Evolutionary conservation across 306 rosid species (phyloP).

Genomic region (Cicer cuneatum): DNA sequence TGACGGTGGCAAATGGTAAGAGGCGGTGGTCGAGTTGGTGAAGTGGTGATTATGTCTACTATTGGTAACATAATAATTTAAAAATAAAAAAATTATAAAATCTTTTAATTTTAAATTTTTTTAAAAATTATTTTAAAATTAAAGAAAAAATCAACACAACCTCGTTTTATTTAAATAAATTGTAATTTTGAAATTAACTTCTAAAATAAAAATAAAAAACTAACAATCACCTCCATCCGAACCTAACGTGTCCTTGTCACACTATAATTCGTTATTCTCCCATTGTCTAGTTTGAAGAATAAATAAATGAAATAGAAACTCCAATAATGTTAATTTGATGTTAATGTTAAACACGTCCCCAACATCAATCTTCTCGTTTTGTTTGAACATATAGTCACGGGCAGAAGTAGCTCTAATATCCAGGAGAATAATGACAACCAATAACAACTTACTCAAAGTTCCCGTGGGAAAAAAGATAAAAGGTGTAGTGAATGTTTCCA

Average conservation of each 20-base stretch:
- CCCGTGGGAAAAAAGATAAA: background rate
- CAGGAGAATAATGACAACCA: background rate
- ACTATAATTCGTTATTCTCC: background rate
- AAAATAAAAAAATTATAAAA: too few species aligned
- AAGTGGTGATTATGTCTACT: too few species aligned
- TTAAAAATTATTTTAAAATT: too few species aligned
- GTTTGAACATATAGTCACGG: slow-evolving; percentile 19
- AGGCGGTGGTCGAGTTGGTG: too few species aligned
- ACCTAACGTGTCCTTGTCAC: background rate
- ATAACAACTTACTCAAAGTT: background rate
- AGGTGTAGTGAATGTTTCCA: background rate
- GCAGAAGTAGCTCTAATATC: slow-evolving; percentile 15
- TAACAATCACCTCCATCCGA: too few species aligned
- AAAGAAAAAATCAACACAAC: too few species aligned
- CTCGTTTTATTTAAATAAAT: too few species aligned
- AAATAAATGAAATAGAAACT: background rate
- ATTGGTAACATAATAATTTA: too few species aligned
- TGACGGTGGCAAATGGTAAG: too few species aligned
- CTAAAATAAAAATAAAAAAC: too few species aligned
- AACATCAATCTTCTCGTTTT: background rate
- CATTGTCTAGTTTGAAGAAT: background rate
- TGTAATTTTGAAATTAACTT: too few species aligned
- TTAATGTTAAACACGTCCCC: background rate
- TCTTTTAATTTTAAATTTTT: too few species aligned
- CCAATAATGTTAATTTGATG: background rate